Percentiles rank a stretch among this genome's conserved stretches.
These are phyloP conservation scores for Zygosaccharomyces gambellarensis DNA, from an alignment of 805 yeast genomes.

Conservation along the genomic window DNA sequence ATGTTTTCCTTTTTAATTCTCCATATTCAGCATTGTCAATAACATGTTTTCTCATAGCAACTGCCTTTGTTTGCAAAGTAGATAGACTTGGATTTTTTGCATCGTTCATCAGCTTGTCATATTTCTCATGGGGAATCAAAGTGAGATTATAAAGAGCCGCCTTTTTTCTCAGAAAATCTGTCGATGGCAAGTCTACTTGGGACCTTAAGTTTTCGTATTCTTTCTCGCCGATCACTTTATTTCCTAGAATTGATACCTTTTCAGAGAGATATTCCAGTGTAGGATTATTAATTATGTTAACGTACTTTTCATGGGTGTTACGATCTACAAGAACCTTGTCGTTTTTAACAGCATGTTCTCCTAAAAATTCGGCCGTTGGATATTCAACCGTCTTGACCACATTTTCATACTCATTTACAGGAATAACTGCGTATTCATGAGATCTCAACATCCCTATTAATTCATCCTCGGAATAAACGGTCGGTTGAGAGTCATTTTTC, in stretches of 20 bases:
- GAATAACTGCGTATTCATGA: constrained; percentile 13
- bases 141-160: constrained; percentile 5
- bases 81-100: constrained; percentile 13
- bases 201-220: constrained; percentile 8
- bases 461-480: constrained; percentile 16
- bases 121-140: constrained; percentile 3
- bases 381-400: constrained; percentile 11
- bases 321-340: background rate
- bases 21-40: constrained; percentile 11
- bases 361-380: constrained; percentile 12
- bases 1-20: constrained; percentile 2
- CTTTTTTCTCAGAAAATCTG: constrained; percentile 10
- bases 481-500: constrained; percentile 11
- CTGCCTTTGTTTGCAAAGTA: constrained; percentile 14
- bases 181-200: constrained; percentile 8
- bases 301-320: background rate
- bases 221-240: constrained; percentile 10
- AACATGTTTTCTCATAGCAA: constrained; percentile 11
- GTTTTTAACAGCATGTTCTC: constrained; percentile 6
- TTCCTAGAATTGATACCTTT: constrained; percentile 30
- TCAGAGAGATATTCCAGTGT: constrained; percentile 32
- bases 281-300: constrained; percentile 20
- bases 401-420: constrained; percentile 1
- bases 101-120: constrained; percentile 3
- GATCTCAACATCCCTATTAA: constrained; percentile 11